Conservation (phyloP, 1,139 yeast genomes). For the Geotrichum fermentans region DNA sequence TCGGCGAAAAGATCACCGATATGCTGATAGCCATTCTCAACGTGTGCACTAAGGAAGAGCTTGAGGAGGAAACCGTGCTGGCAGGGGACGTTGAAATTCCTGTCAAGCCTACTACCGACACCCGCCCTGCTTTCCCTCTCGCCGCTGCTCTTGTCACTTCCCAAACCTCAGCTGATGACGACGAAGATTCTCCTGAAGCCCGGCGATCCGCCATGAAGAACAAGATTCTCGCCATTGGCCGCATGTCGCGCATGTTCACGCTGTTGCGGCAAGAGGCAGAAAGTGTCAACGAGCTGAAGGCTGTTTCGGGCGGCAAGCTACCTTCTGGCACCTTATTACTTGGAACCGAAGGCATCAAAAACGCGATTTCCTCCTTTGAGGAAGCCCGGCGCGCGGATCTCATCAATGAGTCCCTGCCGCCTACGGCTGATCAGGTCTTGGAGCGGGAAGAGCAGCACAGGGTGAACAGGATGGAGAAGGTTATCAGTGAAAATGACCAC, state of each 20-base stretch:
- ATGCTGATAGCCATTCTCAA: conserved; percentile 86
- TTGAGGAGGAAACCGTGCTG: conserved; percentile 60
- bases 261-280: conserved; percentile 87
- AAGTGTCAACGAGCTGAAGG: conserved; percentile 74
- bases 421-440: conserved; percentile 56
- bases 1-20: conserved; percentile 89
- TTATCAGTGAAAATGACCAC: conserved; percentile 41
- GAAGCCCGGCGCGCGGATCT: conserved; percentile 81
- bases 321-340: conserved; percentile 86
- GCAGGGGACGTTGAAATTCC: neutral
- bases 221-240: conserved; percentile 90
- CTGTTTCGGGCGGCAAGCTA: conserved; percentile 60
- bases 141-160: neutral
- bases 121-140: neutral
- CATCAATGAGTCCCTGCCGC: conserved; percentile 85
- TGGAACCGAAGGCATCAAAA: conserved; percentile 75
- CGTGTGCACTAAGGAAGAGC: conserved; percentile 92
- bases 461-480: conserved; percentile 43
- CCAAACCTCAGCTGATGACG: neutral
- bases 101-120: neutral
- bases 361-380: conserved; percentile 69
- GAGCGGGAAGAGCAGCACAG: conserved; percentile 46
- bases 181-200: conserved; percentile 31
- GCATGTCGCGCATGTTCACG: conserved; percentile 89
- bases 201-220: conserved; percentile 67